Conservation (phyloP, 805 yeast genomes). For the Lipomyces starkeyi region DNA sequence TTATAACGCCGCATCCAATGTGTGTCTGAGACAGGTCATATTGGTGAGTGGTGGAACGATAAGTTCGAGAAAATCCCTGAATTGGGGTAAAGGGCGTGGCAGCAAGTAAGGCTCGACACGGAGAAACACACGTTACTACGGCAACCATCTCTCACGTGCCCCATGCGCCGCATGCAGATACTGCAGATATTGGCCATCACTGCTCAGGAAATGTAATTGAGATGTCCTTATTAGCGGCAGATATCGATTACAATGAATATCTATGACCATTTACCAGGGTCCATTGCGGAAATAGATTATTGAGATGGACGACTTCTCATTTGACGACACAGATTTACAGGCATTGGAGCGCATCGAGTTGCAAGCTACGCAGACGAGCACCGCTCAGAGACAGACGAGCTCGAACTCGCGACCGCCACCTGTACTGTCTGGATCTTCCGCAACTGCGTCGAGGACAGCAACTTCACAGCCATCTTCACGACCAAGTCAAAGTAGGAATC, state of each 20-base stretch:
- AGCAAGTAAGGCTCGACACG: background rate
- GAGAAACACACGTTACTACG: background rate
- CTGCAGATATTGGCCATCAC: no score
- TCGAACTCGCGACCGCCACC: background rate
- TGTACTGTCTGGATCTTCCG: background rate
- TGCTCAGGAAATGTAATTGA: background rate
- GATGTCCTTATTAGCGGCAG: no score
- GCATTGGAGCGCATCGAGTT: constrained; percentile 6
- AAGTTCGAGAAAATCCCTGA: background rate
- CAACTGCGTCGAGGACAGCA: background rate
- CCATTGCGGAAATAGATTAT: background rate
- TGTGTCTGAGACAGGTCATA: background rate
- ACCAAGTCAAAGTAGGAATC: background rate
- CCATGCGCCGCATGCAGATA: background rate
- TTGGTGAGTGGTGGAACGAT: background rate
- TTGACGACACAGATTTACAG: constrained; percentile 3
- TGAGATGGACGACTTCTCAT: constrained; percentile 9
- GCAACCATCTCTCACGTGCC: background rate
- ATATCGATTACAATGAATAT: no score
- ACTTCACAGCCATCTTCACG: background rate
- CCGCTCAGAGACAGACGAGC: background rate
- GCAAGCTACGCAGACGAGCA: background rate
- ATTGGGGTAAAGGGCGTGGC: background rate
- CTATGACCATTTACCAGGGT: background rate
- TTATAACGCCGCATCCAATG: background rate